A percentile compares a stretch with the other conserved stretches of the same genome.
Conservation (phyloP, 2,329 filamentous ascomycete species). For the Ustilaginoidea virens region DNA sequence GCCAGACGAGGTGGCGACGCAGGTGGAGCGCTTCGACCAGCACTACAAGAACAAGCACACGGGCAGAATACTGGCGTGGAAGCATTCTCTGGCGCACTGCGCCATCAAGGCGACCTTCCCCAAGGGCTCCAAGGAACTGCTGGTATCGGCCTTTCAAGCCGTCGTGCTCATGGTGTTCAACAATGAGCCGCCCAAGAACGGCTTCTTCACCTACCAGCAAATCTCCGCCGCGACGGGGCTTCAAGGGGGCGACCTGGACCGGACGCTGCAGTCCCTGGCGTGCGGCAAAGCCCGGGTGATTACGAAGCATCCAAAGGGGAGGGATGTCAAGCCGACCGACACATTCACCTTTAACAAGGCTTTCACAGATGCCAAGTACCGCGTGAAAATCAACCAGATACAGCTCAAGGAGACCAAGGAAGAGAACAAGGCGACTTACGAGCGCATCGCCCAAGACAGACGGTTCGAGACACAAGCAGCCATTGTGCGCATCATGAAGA, state of each 20-base stretch:
- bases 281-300: conserved; percentile 80
- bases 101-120: conserved; percentile 69
- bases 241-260: conserved; percentile 61
- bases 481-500: conserved; percentile 96
- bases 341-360: conserved; percentile 67
- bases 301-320: conserved; percentile 68
- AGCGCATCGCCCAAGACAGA: conserved; percentile 73
- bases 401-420: conserved; percentile 91
- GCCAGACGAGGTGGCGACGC: conserved; percentile 57
- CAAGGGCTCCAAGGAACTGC: conserved; percentile 69
- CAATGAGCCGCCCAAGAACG: conserved; percentile 37
- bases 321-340: conserved; percentile 64
- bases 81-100: conserved; percentile 84
- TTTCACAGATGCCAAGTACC: conserved; percentile 70
- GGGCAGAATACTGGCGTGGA: conserved; percentile 77
- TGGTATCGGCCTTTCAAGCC: conserved; percentile 85
- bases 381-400: conserved; percentile 97
- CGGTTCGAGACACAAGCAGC: conserved; percentile 96
- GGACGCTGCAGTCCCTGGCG: conserved; percentile 87
- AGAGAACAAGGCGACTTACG: conserved; percentile 88
- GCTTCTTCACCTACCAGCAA: conserved; percentile 57
- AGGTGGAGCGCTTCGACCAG: conserved; percentile 65
- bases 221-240: conserved; percentile 63
- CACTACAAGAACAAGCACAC: conserved; percentile 87
- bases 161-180: conserved; percentile 88